phyloP scores from a whole-genome alignment of 108 stramenopile genomes.

The Licmophora abbreviata region DNA sequence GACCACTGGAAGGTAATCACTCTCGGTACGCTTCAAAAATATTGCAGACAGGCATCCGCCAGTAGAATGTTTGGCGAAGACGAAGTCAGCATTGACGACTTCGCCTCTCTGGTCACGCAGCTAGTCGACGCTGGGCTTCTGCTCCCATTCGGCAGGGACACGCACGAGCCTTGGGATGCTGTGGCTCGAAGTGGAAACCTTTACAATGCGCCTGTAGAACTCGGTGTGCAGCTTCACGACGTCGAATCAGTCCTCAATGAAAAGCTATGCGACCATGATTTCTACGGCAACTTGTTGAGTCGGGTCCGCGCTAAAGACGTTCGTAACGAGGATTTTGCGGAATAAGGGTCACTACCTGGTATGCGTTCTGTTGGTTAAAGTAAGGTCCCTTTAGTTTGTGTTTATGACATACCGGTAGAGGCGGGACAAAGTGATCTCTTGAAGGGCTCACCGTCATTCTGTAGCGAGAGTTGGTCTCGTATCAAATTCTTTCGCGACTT shows the following conservation, averaged over 20 bases:
- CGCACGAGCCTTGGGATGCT: not conserved
- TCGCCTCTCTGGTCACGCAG: constrained; percentile 25
- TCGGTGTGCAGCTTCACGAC: constrained; percentile 62
- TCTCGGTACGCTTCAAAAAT: constrained; percentile 18
- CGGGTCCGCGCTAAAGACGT: no score
- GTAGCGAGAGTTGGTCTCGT: not conserved
- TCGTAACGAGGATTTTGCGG: no score
- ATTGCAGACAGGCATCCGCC: constrained; percentile 15
- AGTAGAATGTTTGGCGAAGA: constrained; percentile 10
- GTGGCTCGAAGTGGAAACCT: not conserved
- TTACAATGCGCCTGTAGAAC: constrained; percentile 13
- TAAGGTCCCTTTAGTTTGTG: no score
- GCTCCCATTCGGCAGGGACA: not conserved
- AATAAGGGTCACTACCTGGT: no score
- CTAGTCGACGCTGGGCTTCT: constrained; percentile 36
- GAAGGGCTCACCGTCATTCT: not conserved
- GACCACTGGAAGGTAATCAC: constrained; percentile 21
- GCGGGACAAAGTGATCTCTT: not conserved
- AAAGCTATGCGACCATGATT: constrained; percentile 22
- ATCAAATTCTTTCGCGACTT: not conserved
- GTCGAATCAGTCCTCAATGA: constrained; percentile 51
- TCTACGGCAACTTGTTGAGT: no score
- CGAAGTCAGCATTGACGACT: constrained; percentile 16
- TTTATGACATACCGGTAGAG: no score
- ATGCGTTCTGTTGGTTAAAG: no score